Base-by-base conservation (phyloP, 83 land plant species). In the Larix sibirica region DNA sequence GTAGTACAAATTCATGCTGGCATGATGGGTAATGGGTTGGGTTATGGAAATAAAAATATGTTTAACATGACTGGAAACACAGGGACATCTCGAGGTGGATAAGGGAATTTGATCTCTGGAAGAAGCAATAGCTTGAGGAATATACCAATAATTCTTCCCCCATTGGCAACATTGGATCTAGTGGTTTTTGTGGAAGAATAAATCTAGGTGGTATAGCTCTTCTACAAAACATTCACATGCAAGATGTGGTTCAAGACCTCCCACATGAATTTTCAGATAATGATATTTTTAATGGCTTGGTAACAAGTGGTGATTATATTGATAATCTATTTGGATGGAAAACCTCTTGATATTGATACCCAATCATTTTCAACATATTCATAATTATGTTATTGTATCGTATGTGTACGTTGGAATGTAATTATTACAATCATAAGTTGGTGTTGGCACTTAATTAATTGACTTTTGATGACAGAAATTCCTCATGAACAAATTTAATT, bases 101-200 rank as follows among this genome's bases (percentile, higher is more conserved):
- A 24, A 42, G 77, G 77, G 54, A 73, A 73, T 73, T 85, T 79
- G 20, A 31, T 68, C 3, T 84, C 87, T n/a, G 85, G 83, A 40
- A 83, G 91, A 63, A 89, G 67, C 79, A 87, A 86, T 77, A 89
- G 91, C 76, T 87, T 85, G 62, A 86, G 85, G 62, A 74, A 70
- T 64, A 50, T 77, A 18, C 89, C 33, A 87, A 84, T 75, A 82
- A 73, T 54, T 58, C 91, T 21, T n/a, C 83, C 1, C 80, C 86
- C 1, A 85, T 62, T 33, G 40, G 85, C 62, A 59, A 65, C 66
- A 83, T 73, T 42, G 77, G 77, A 42, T 40, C 77, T 20, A 42
- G 56, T 73, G 56, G 54, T 73, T 73, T 73, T 73, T 54, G 77
- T 73, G 77, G 77, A 73, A 73, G 77, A 73, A 10, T 73, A 42